Evolutionary conservation across 257 asterid genomes (phyloP), one percentile per base, ranked within the genome.

Genomic region (Gentiana macrophylla): DNA sequence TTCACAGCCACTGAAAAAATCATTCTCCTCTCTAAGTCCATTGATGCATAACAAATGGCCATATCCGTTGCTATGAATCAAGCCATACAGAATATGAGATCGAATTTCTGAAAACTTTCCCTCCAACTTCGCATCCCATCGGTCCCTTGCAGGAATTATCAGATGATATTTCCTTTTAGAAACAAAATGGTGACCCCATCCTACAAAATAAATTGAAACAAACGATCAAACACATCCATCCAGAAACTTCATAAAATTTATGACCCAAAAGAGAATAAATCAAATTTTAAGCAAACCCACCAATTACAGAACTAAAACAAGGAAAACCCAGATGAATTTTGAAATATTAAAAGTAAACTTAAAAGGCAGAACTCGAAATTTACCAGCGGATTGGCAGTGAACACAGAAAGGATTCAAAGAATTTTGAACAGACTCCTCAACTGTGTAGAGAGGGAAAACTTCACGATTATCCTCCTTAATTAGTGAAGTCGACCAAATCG

Each of bases 151-250:
- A 32, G 94, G 89, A 72, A 89, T 76, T 45, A 89, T 50, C 12
- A 89, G 62, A 68, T 83, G 95, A 57, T 89, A 85, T 74, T 78
- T 80, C 46, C 86, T 70, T 67, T 72, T 81, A 50, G 86, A 72
- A 49, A 89, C 95, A 72, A 71, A 89, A 81, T 89, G 91, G 72
- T 89, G 95, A n/a, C 94, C 89, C 94, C 97, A 89, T 34, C 94
- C 95, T 83, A 64, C 60, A 70, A 37, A 8, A 49, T 44, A 4
- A 51, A 43, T 33, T 36, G 50, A 4, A 62, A 66, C 6, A 61
- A 56, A 12, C 46, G 5, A 15, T 12, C 37, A 32, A 35, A 50
- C 24, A 24, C 24, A 50, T 60, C n/a, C 38, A 53, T 36, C 6
- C 46, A 5, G 46, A 50, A 35, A 37, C 32, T 41, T 6, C 44